A percentile compares a stretch with the other conserved stretches of the same genome.
phyloP scores from a whole-genome alignment of 2,329 filamentous ascomycete species.

The Diaporthe ampelina region DNA sequence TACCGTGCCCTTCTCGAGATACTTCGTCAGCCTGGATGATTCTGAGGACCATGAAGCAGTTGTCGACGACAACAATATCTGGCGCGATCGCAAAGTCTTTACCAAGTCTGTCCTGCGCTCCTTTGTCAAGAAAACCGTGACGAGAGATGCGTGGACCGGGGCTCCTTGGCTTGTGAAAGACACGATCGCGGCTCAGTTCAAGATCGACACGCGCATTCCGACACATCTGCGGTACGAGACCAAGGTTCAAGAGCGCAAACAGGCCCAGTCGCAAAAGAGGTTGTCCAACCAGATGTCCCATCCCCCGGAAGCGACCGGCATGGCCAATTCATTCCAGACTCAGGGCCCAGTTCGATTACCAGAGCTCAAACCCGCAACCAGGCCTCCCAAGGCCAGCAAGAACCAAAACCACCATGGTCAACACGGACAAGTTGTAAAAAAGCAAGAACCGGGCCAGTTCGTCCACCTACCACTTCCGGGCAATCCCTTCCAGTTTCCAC shows the following conservation, averaged over 20 bases:
- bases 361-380: conserved; percentile 80
- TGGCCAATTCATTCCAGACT: conserved; percentile 51
- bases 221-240: conserved; percentile 85
- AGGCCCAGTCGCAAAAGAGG: conserved; percentile 76
- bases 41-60: conserved; percentile 79
- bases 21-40: conserved; percentile 82
- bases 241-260: conserved; percentile 83
- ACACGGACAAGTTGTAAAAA: conserved; percentile 50
- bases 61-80: conserved; percentile 86
- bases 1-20: conserved; percentile 80
- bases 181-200: conserved; percentile 84
- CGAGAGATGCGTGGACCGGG: conserved; percentile 92
- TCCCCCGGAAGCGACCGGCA: conserved; percentile 59
- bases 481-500: conserved; percentile 62
- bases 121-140: conserved; percentile 96
- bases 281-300: conserved; percentile 54
- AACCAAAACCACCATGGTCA: conserved; percentile 69
- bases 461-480: conserved; percentile 57
- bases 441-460: conserved; percentile 55
- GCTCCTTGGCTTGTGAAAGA: conserved; percentile 96
- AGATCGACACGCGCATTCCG: conserved; percentile 89
- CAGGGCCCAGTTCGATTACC: conserved; percentile 72
- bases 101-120: conserved; percentile 94
- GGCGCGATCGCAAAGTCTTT: conserved; percentile 90
- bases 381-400: conserved; percentile 77